Base-by-base conservation (phyloP, 495 filamentous ascomycete species). In the Durotheca rogersii region DNA sequence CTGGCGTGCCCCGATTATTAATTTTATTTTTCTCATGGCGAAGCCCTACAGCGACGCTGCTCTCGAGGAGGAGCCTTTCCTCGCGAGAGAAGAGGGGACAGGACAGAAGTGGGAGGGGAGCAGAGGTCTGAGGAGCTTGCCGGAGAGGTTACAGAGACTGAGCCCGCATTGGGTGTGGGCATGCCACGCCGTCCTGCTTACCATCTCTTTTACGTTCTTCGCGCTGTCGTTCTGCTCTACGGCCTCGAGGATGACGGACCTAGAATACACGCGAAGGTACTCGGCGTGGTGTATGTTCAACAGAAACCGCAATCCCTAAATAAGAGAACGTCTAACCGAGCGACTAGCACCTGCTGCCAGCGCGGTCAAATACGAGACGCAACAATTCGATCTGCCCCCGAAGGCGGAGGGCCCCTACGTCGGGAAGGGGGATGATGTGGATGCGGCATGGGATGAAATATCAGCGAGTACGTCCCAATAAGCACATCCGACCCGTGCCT, bases 351-450 rank as follows among this genome's bases (percentile, higher is more conserved):
- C 74, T 37, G 69, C 72, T 11, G 63, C 62, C 4, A 66, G 67
- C 38, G 72, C 70, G n/a, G 69, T 75, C 7, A 62, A 71, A 39
- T 75, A 77, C 49, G 61, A 73, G 41, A 67, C 57, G 38, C 63
- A 69, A 19, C 71, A 71, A 39, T 77, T 69, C 53, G 70, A 70
- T 41, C 48, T 68, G 18, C 68, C 67, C 6, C 69, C 70, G 11
- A 53, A 71, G 37, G 55, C 67, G 10, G 63, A 69, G 29, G 70
- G 69, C 0, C 67, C 65, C n/a, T 77, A 65, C 38, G 65, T 71
- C 23, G 73, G 72, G 10, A 66, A 62, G 23, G 70, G 72, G 7
- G 67, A 72, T 25, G 67, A 68, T 20, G 73, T 77, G 9, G 73
- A 75, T 41, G 59, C 52, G 43, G 65, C 61, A 20, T 75, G 73